Conservation (phyloP, 768 basidiomycete genomes). For the Russula compacta region DNA sequence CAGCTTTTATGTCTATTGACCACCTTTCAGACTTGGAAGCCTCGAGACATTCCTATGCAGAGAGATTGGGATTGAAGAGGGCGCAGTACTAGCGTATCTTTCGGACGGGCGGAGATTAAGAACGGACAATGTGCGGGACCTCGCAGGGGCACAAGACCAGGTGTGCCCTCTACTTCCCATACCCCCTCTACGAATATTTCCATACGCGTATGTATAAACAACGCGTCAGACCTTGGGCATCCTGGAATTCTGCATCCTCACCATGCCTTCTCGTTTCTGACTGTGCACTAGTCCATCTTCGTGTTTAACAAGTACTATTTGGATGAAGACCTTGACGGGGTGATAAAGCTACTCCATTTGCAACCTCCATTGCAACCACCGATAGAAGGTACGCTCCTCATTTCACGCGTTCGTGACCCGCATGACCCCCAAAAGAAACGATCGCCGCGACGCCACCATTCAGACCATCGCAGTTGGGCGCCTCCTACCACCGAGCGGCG, state of each 20-base stretch:
- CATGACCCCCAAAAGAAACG: constrained; percentile 34
- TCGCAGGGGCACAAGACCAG: constrained; percentile 69
- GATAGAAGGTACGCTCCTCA: constrained; percentile 48
- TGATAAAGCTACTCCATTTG: constrained; percentile 52
- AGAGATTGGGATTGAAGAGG: constrained; percentile 62
- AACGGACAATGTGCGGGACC: constrained; percentile 63
- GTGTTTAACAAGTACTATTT: constrained; percentile 80
- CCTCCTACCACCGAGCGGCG: constrained; percentile 56
- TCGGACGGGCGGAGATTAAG: constrained; percentile 70
- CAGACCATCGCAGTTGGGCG: constrained; percentile 53
- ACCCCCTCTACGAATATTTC: background rate
- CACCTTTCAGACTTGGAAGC: constrained; percentile 42
- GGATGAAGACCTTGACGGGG: constrained; percentile 57
- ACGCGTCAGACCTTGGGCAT: background rate
- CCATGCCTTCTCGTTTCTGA: background rate
- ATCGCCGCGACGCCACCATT: constrained; percentile 65
- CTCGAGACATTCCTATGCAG: constrained; percentile 66
- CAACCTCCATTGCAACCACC: constrained; percentile 58
- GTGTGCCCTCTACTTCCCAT: constrained; percentile 30
- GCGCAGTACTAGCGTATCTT: constrained; percentile 65
- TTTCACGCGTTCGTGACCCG: background rate
- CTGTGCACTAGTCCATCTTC: constrained; percentile 47
- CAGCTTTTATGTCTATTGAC: background rate
- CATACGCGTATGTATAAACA: background rate
- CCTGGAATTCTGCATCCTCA: background rate